Base-by-base conservation (phyloP, 345 rosid genomes). In the Salix caprea region DNA sequence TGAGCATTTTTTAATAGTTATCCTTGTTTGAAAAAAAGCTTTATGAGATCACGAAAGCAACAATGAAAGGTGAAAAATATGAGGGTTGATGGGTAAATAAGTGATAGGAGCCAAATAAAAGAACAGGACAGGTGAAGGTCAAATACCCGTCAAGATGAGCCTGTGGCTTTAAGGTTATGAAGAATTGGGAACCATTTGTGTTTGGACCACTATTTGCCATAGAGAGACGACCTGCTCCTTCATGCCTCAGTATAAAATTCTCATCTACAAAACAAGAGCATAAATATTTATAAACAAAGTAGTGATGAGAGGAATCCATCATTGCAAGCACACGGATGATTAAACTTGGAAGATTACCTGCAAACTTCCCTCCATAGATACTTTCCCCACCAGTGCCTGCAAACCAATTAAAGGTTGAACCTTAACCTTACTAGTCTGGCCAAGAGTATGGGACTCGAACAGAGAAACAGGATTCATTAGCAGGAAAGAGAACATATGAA, bases 381-480 rank as follows among this genome's bases (percentile, higher is more conserved):
- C 98, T 92, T 86, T 96, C 98, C 77, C 99, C 99, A 72, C 99
- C 99, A 73, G 99, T 92, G 90, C 98, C 99, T 96, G 94, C 92
- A 91, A 88, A 88, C 85, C 89, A 96, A 88, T 81, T 70, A 87
- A 87, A 85, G 75, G 81, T 72, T 26, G 76, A 73, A 84, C 87
- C 86, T 89, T 85, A 73, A 84, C 87, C 86, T 89, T 85, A 85
- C 83, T 84, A 75, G 75, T 91, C 86, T 76, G 82, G 86, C 84
- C 85, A 81, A 82, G 78, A 73, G 71, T 79, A 81, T 80, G 75
- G 76, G 86, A 80, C 85, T 80, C 82, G 83, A 84, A 82, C 77
- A 81, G 70, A 79, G 80, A 76, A 73, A 67, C 72, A 75, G 72
- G 83, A 84, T 70, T 81, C 77, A 73, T 7, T 73, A 72, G 73